These are phyloP conservation scores for Haplographium delicatum DNA, from an alignment of 495 filamentous ascomycete species.

Conservation along the genomic window DNA sequence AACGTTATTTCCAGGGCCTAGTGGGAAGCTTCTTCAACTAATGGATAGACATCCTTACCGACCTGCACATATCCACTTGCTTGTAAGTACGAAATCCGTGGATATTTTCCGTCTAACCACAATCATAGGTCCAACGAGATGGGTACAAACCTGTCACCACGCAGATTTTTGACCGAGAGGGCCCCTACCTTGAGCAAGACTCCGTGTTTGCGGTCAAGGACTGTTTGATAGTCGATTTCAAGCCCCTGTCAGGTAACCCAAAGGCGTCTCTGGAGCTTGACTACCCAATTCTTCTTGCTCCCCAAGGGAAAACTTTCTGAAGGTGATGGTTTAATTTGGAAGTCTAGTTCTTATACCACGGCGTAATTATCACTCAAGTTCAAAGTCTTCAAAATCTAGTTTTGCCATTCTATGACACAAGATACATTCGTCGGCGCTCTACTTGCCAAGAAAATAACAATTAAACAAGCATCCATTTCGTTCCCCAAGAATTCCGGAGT, in stretches of 20 bases:
- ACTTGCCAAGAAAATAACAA: too few relatives aligned
- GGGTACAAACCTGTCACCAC: constrained; percentile 55
- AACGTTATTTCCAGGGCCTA: constrained; percentile 40
- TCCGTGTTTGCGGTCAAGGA: constrained; percentile 65
- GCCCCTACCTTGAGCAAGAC: constrained; percentile 56
- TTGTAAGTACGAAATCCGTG: constrained; percentile 50
- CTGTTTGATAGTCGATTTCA: constrained; percentile 59
- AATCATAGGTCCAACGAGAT: constrained; percentile 28
- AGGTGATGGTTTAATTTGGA: background rate
- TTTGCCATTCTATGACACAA: too few relatives aligned
- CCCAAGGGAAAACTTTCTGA: background rate
- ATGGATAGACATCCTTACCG: constrained; percentile 81
- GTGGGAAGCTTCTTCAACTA: constrained; percentile 59
- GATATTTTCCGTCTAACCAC: constrained; percentile 30
- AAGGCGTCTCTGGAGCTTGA: constrained; percentile 66
- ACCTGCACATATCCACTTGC: constrained; percentile 81
- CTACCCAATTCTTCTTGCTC: constrained; percentile 28
- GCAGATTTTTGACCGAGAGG: constrained; percentile 58
- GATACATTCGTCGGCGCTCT: too few relatives aligned
- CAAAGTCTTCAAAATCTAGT: too few relatives aligned
- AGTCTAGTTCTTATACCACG: too few relatives aligned
- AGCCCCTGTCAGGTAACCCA: constrained; percentile 47
- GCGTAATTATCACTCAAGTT: too few relatives aligned
- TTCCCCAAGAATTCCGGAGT: too few relatives aligned
- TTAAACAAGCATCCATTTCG: too few relatives aligned